Evolutionary conservation across 2,329 filamentous ascomycete genomes (phyloP), one percentile per base, ranked within the genome.

Genomic region (Teratosphaeria zuluensis): DNA sequence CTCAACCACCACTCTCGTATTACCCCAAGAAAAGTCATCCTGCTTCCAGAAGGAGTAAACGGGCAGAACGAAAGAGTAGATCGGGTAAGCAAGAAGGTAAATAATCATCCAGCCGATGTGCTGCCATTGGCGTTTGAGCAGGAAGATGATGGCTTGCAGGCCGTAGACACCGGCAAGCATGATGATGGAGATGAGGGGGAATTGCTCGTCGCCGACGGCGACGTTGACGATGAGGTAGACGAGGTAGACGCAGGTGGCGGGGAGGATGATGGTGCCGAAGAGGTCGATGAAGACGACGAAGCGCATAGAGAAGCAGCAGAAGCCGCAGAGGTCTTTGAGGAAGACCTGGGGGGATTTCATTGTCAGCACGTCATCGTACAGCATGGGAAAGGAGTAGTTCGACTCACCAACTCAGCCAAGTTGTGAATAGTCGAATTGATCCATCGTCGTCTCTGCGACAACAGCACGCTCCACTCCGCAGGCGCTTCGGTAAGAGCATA

Each of bases 41-140:
- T 96, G 92, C 76, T 96, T 95, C 94, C 94, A 99, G 86, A 99
- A 99, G 0, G 92, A 96, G 78, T 97, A 99, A 63, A 99, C 78
- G 0, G 94, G 94, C 12, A 99, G 82, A 63, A 95, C 72, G 68
- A 99, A 89, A 3, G 88, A 94, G 78, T 92, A 96, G 66, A 99
- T 88, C 0, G 94, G 94, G 78, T 89, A 96, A 2, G 94, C 94
- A n/a, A 95, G 67, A 62, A 99, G 82, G 76, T 99, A 99, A 71
- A 99, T 97, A 65, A 99, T 87, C 92, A 99, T 97, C 94, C 94
- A 99, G 66, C 94, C 94, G 61, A 99, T 84, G 71, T 97, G 92
- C 73, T 99, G 92, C 94, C 94, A 99, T 75, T 97, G 90, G 56
- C 94, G 83, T 79, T 96, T 96, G 68, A 97, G 80, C 66, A 97